Base-by-base conservation (phyloP, 192 early-diverging fungal genomes). In the Lunasporangiospora selenospora region DNA sequence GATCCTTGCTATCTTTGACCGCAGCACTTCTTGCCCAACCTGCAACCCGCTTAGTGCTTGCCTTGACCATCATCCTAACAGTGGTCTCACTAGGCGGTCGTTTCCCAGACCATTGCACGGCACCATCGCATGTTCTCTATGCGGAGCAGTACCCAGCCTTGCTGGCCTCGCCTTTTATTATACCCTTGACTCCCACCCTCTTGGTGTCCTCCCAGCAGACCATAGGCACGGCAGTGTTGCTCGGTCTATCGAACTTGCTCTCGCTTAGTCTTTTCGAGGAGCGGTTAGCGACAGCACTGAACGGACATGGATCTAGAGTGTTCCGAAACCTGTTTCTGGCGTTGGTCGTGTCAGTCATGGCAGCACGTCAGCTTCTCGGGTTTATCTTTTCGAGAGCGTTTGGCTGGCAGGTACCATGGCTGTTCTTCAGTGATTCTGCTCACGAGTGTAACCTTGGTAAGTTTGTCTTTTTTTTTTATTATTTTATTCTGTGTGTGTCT, bases 371-470 rank as follows among this genome's bases (percentile, higher is more conserved):
- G 50, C 27, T 53, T 6, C 30, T 82, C 38, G 83, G 83, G 11
- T 79, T 75, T 49, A 2, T 79, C 30, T 85, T 85, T 55, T 82
- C 83, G 40, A 80, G 75, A 38, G 60, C 77, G 3, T 77, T 75
- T n/a, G 83, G 83, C 6, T 85, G 71, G 70, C 69, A 77, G 0
- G 31, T 81, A 34, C 83, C 83, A n/a, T 50, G 30, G 0, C 47
- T 85, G 33, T 82, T 85, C 49, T 85, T 85, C 46, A 82, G 79
- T 45, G 75, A 85, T 45, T 70, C 76, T 23, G 55, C 79, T 33
- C 81, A 80, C 53, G 83, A 85, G 45, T 85, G 80, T 65, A 85
- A 73, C 44, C 70, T 80, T 63, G 83, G 83, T 85, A 80, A 65
- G 66, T 50, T 13, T 6, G 18, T 11, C 33, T 37, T 53, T 1